Conservation (phyloP, 352 stramenopile species). For the Phytophthora pini region DNA sequence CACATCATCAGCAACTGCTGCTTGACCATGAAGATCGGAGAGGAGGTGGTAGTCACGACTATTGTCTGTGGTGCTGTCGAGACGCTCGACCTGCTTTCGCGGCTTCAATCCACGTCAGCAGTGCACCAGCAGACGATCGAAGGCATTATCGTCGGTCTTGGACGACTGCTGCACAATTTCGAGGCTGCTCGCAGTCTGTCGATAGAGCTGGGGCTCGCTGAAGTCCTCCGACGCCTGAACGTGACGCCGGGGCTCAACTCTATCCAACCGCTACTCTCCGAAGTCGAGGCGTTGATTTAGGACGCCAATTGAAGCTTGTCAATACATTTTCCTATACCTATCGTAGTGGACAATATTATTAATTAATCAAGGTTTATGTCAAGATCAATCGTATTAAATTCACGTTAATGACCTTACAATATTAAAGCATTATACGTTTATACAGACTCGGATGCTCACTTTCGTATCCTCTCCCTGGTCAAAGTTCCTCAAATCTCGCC, state of each 20-base stretch:
- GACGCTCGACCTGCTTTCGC: slow-evolving; percentile 67
- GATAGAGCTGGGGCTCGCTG: slow-evolving; percentile 65
- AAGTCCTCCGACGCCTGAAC: slow-evolving; percentile 68
- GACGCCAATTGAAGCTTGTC: background rate
- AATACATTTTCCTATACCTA: background rate
- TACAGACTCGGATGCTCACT: background rate
- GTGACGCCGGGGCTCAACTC: slow-evolving; percentile 39
- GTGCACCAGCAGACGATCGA: slow-evolving; percentile 60
- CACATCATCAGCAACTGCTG: slow-evolving; percentile 80
- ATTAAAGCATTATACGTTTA: no score
- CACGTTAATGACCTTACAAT: no score
- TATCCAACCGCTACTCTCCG: slow-evolving; percentile 64
- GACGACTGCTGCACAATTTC: slow-evolving; percentile 70
- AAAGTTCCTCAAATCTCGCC: background rate
- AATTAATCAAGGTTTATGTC: no score
- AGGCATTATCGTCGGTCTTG: slow-evolving; percentile 68
- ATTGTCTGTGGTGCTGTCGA: slow-evolving; percentile 76
- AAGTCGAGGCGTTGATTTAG: slow-evolving; percentile 73
- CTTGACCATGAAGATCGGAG: slow-evolving; percentile 64
- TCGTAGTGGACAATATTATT: no score
- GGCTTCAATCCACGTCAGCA: slow-evolving; percentile 33
- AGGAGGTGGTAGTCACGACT: slow-evolving; percentile 75
- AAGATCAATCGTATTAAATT: no score
- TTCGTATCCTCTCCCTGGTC: slow-evolving; percentile 2
- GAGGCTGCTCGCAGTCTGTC: slow-evolving; percentile 63